Evolutionary conservation across 352 stramenopile species (phyloP).

Genomic region (Phytophthora nicotianae): DNA sequence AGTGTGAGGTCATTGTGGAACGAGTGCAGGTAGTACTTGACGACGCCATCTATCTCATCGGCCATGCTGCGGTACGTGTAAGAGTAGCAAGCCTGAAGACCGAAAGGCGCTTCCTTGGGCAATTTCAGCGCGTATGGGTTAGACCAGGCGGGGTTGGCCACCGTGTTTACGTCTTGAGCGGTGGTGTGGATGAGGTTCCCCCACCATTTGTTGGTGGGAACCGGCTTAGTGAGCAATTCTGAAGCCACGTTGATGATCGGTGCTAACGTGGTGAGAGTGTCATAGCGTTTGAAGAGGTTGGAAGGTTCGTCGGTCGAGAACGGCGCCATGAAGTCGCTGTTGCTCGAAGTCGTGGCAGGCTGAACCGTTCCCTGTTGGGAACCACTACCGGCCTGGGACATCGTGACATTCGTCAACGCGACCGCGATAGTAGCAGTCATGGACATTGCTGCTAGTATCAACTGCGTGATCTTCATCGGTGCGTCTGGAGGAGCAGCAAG

Average conservation of each 20-base stretch:
- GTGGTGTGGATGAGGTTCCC: constrained; percentile 77
- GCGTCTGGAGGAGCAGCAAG: constrained; percentile 1
- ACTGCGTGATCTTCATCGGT: constrained; percentile 38
- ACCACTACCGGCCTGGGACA: constrained; percentile 24
- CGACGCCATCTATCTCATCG: constrained; percentile 48
- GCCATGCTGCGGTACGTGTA: constrained; percentile 66
- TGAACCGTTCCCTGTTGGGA: constrained; percentile 33
- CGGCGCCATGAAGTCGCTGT: constrained; percentile 36
- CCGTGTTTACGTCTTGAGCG: constrained; percentile 43
- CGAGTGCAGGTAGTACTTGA: constrained; percentile 71
- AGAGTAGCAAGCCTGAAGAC: constrained; percentile 69
- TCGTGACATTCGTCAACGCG: constrained; percentile 19
- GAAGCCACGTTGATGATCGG: constrained; percentile 70
- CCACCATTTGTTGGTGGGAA: constrained; percentile 90
- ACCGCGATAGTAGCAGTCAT: constrained; percentile 8
- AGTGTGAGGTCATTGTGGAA: constrained; percentile 79
- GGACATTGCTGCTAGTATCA: constrained; percentile 25
- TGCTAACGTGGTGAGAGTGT: constrained; percentile 53
- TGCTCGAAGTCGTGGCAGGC: constrained; percentile 15
- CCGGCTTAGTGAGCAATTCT: constrained; percentile 48
- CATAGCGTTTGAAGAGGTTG: constrained; percentile 58
- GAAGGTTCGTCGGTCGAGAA: constrained; percentile 59
- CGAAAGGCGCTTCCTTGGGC: constrained; percentile 56
- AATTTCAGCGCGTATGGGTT: constrained; percentile 81
- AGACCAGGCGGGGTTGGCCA: constrained; percentile 65